Conservation (phyloP, 1,284 basidiomycete genomes). For the Megacollybia platyphylla region DNA sequence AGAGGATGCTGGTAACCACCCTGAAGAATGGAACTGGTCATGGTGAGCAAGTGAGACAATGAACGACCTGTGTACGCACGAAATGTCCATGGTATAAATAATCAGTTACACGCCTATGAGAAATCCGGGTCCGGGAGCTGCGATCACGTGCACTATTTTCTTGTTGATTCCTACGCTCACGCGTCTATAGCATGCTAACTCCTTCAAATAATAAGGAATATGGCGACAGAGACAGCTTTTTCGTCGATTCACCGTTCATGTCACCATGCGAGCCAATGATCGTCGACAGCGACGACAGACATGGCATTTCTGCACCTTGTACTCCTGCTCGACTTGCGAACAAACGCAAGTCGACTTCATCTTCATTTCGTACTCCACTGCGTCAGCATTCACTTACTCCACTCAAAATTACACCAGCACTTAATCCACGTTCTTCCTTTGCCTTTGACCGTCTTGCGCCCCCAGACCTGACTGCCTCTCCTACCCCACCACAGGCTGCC, state of each 20-base stretch:
- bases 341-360: constrained; percentile 46
- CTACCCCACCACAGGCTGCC: constrained; percentile 42
- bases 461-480: constrained; percentile 33
- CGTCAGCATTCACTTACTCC: constrained; percentile 33
- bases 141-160: no score
- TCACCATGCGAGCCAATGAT: constrained; percentile 14
- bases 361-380: constrained; percentile 26
- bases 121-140: no score
- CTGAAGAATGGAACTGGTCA: constrained; percentile 64
- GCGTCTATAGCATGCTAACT: no score
- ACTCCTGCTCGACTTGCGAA: constrained; percentile 16
- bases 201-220: no score
- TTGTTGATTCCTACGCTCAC: no score
- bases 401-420: constrained; percentile 30
- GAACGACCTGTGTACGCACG: constrained; percentile 15
- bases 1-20: constrained; percentile 89
- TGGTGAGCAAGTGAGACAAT: neutral
- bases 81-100: constrained; percentile 23
- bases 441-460: constrained; percentile 55
- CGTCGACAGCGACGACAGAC: neutral
- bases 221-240: constrained; percentile 13
- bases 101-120: no score
- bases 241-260: constrained; percentile 40
- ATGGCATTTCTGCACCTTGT: constrained; percentile 8
- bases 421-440: constrained; percentile 15